Percentiles rank a stretch among this genome's conserved stretches.
Evolutionary conservation across 1,284 basidiomycete genomes (phyloP).

Genomic region (Wallemia hederae): DNA sequence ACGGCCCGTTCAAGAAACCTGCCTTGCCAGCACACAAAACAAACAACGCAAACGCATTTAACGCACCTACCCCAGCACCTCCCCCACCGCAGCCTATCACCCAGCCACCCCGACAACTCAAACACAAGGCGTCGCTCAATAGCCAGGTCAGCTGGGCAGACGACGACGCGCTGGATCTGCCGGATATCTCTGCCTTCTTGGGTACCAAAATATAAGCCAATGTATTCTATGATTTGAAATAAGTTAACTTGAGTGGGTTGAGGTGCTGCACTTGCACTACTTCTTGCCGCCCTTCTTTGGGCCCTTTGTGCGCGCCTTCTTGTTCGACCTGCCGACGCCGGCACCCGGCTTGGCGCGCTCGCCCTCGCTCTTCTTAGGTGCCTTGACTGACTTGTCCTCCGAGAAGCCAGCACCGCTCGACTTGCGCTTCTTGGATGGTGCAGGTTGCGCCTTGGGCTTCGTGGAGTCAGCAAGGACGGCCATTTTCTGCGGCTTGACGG

Average conservation of each 20-base stretch:
- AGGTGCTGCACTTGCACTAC: neutral
- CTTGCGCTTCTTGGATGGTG: neutral
- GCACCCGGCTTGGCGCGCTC: neutral
- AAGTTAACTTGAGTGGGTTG: neutral
- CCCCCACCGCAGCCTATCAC: no score
- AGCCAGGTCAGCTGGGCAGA: neutral
- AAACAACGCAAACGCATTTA: neutral
- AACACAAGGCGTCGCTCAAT: neutral
- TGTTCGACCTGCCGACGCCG: neutral
- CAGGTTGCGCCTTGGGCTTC: neutral
- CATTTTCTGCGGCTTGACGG: neutral
- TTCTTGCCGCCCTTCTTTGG: neutral
- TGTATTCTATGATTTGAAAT: neutral
- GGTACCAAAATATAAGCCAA: neutral
- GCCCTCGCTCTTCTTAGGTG: neutral
- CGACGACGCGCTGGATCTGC: neutral
- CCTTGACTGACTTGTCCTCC: neutral
- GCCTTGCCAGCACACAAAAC: no score
- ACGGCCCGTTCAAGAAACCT: no score
- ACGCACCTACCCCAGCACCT: neutral
- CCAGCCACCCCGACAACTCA: neutral
- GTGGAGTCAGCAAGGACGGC: neutral
- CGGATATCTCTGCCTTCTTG: neutral
- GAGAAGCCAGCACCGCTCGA: neutral
- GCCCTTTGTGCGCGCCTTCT: neutral